Evolutionary conservation across 2,329 filamentous ascomycete genomes (phyloP), one percentile per base, ranked within the genome.

Genomic region (Thielaviopsis musarum): DNA sequence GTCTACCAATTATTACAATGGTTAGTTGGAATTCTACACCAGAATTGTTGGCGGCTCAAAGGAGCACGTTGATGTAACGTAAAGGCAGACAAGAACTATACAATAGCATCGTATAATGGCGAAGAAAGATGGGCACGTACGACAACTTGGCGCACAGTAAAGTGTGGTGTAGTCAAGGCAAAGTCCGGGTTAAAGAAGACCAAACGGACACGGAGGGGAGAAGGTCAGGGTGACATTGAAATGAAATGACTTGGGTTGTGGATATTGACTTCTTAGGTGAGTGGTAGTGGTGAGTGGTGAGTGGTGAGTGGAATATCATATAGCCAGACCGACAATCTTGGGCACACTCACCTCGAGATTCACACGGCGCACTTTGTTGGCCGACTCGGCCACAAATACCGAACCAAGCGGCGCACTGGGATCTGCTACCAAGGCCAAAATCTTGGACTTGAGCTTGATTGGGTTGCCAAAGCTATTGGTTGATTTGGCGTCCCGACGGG

Each of bases 371-470:
- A 93, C 82, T 54, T 80, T 82, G 4, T 90, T 91, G n/a, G 85
- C 84, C 56, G 91, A 93, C 70, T 95, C 90, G 26, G 91, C 91
- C 38, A 95, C 76, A 69, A 88, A 90, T 48, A 96, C 74, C 6
- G 77, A 75, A 19, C 75, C 75, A 13, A 71, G 68, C 2, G 78
- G 70, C 57, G 81, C 79, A 56, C 76, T 73, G 7, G 87, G 85
- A 68, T 95, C 88, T 12, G 78, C 68, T 22, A 81, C 73, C 30
- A 87, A 80, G 28, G 86, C 88, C 58, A 96, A 77, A 61, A 97
- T 81, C 73, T 98, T 98, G 64, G 89, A 91, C 64, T 85, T 83
- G 60, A 96, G 77, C 59, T 77, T 77, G 65, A 96, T 82, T 3
- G 91, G 93, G 62, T 83, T 78, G 67, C 93, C 93, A 76, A 87